Evolutionary conservation across 192 early-diverging fungal species (phyloP), one percentile per base, ranked within the genome.

Genomic region (Podila horticola): DNA sequence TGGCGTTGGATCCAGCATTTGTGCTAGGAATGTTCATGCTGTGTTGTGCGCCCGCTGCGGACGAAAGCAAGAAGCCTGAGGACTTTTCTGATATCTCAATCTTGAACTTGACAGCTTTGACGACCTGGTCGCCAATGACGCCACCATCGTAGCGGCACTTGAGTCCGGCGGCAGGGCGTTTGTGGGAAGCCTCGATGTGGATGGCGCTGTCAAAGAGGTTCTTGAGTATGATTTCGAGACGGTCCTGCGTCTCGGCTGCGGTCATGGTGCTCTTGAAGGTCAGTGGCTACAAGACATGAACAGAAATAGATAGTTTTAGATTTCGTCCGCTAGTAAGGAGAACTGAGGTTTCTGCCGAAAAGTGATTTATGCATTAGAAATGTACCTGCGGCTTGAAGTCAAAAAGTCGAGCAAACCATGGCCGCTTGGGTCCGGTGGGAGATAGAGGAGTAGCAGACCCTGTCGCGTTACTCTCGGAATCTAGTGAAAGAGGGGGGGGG

Each of bases 301-400:
- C 24, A 24, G 17, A 52, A 38, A 17, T 11, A 24, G 17, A 52
- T 26, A 51, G 20, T 61, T 5, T 62, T 26, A 24, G 17, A 17
- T 45, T 45, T 45, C 11, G 15, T 45, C 41, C 15, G 41, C 41
- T 17, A 12, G 8, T n/a, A n/a, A 64, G 3, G n/a, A 1, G 12
- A 45, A 64, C 6, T 4, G 17, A 9, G 19, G 30, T n/a, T 8
- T 22, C 7, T 20, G 17, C 28, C 20, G 20, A 24, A 11, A 6
- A 24, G 15, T 3, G 36, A 10, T 10, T 30, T 51, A 13, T 61
- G 41, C 0, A 15, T 15, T 12, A 13, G 15, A 45, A 2, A 29
- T 29, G 49, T 61, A 79, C 75, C 69, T 79, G 75, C 9, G 75
- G 75, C 58, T 79, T 79, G 34, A 79, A 79, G 64, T 79, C 75